These are phyloP conservation scores for Pythium dissimile DNA, from an alignment of 352 stramenopile species.

Conservation along the genomic window DNA sequence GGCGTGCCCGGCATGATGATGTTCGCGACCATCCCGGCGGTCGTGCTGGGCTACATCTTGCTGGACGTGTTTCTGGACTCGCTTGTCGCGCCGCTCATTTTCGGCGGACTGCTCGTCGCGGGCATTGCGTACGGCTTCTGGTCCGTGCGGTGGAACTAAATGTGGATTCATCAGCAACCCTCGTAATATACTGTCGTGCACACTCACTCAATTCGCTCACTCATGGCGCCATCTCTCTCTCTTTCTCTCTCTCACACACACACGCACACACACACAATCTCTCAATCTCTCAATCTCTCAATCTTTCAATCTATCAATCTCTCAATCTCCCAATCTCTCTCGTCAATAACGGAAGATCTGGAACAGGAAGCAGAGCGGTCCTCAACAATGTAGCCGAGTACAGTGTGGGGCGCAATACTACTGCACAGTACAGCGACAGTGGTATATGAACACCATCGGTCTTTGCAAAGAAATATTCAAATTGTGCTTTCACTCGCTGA, in stretches of 20 bases:
- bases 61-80: slow-evolving; percentile 18
- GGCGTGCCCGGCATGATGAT: slow-evolving; percentile 20
- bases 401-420: too few species aligned
- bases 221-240: not conserved
- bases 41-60: slow-evolving; percentile 22
- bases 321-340: too few species aligned
- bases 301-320: too few species aligned
- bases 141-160: slow-evolving; percentile 19
- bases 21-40: slow-evolving; percentile 1
- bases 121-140: slow-evolving; percentile 20
- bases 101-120: slow-evolving; percentile 6
- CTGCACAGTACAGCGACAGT: too few species aligned
- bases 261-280: too few species aligned
- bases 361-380: too few species aligned
- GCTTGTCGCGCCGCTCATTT: slow-evolving; percentile 9
- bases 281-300: too few species aligned
- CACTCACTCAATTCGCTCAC: not conserved
- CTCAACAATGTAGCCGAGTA: too few species aligned
- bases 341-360: too few species aligned
- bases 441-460: too few species aligned
- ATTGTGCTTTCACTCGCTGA: too few species aligned
- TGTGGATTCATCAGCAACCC: not conserved
- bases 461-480: too few species aligned
- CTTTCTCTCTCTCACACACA: not conserved
- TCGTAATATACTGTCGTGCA: not conserved